Conservation (phyloP, 345 rosid species). For the Camelina neglecta region DNA sequence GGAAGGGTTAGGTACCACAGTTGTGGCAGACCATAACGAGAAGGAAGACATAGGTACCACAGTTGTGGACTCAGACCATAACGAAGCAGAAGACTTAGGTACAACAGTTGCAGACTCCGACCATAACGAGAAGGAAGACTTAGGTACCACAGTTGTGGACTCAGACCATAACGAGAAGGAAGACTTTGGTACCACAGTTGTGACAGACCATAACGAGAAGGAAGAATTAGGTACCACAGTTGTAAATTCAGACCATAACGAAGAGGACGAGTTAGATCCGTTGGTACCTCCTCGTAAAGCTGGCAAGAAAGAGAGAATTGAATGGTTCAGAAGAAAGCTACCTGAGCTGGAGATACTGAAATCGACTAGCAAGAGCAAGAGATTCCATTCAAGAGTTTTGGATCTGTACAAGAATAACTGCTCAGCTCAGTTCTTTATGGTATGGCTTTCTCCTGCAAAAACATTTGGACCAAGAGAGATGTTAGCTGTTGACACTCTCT, state of each 20-base stretch:
- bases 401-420: slow-evolving; percentile 55
- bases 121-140: no score
- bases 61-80: not conserved
- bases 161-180: slow-evolving; percentile 13
- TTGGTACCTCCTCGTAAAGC: slow-evolving; percentile 56
- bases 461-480: slow-evolving; percentile 66
- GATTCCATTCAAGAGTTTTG: slow-evolving; percentile 51
- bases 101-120: no score
- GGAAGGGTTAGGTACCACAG: not conserved
- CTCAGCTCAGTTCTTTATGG: slow-evolving; percentile 64
- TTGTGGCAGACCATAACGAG: no score
- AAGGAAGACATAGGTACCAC: not conserved
- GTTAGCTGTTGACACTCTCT: slow-evolving; percentile 60
- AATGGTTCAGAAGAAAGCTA: slow-evolving; percentile 59
- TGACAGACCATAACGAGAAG: no score
- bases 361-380: slow-evolving; percentile 48
- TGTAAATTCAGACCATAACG: not conserved
- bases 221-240: not conserved
- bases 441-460: slow-evolving; percentile 68
- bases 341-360: slow-evolving; percentile 55
- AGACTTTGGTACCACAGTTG: slow-evolving; percentile 17
- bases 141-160: not conserved
- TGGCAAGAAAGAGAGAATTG: slow-evolving; percentile 56
- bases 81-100: slow-evolving; percentile 22
- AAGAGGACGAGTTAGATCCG: slow-evolving; percentile 43